These are phyloP conservation scores for Tagetes patula DNA, from an alignment of 129 eudicot genomes.

Conservation along the genomic window DNA sequence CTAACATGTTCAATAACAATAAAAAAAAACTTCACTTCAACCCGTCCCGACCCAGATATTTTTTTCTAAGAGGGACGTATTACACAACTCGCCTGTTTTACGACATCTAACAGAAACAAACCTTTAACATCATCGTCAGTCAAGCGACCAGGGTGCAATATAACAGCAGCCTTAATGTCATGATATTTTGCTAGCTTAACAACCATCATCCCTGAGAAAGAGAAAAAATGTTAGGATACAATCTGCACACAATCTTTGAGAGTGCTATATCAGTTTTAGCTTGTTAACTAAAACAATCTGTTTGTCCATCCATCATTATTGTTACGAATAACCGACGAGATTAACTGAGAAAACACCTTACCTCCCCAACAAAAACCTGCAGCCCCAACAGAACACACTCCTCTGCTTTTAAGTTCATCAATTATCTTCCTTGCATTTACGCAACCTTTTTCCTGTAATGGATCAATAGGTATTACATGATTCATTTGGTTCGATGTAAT, in stretches of 20 bases:
- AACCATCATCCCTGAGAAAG: background rate
- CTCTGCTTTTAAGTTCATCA: constrained; percentile 10
- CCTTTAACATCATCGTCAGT: background rate
- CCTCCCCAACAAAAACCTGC: constrained; percentile 12
- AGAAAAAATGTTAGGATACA: background rate
- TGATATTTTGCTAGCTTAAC: constrained; percentile 7
- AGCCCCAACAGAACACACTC: constrained; percentile 11
- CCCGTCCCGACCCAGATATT: background rate
- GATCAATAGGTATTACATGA: background rate
- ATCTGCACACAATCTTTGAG: background rate
- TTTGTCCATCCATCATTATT: background rate
- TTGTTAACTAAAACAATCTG: background rate
- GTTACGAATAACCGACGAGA: background rate
- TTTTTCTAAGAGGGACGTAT: background rate
- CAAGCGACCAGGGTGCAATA: constrained; percentile 15
- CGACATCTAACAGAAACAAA: background rate
- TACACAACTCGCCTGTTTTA: background rate
- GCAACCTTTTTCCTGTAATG: constrained; percentile 5
- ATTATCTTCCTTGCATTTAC: constrained; percentile 11
- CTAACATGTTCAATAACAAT: background rate
- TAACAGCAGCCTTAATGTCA: constrained; percentile 11
- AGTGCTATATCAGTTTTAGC: background rate
- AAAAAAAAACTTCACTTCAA: background rate
- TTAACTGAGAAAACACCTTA: background rate
- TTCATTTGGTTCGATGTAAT: background rate